Base-by-base conservation (phyloP, 2,329 filamentous ascomycete genomes). In the Ophiostoma novo-ulmi region DNA sequence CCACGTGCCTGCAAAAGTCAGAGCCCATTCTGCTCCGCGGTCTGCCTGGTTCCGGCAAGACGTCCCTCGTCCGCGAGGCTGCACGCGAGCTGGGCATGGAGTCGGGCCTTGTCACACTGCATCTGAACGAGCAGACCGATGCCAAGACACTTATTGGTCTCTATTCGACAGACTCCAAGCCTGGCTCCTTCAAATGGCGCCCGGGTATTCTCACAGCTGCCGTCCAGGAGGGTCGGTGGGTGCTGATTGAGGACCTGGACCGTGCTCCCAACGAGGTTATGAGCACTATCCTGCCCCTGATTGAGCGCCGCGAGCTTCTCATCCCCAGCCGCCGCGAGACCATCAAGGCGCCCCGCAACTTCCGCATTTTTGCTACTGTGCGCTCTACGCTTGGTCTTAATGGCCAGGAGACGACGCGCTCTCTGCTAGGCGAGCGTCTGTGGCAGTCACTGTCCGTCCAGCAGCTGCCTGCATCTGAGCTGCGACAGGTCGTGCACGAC, bases 81-180 rank as follows among this genome's bases (percentile, higher is more conserved):
- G 94, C 94, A 35, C 87, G 87, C 75, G 87, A 90, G 75, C 86
- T 98, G 70, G 91, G 91, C 73, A 92, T 92, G 80, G 87, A 91
- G 31, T 86, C 89, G 6, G 88, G 87, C 72, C 93, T 99, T 88
- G 91, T 99, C 69, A 98, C 94, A 3, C 84, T 99, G 39, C 94
- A 99, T 79, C 83, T 99, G 44, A 99, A 99, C 78, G 95, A 98
- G 80, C 96, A 99, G 79, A 98, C 94, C 2, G 95, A 99, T 80
- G 94, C 94, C 0, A 99, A 99, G 80, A 91, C 97, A 82, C 87
- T 99, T 58, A 88, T 99, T 73, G 95, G 95, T 3, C 88, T 98
- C 78, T 98, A 99, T 80, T 92, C 94, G 1, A 95, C 93, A 31
- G 94, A 93, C 71, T 88, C 91, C 20, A 91, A 90, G 72, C 94